Base-by-base conservation (phyloP, 1,284 basidiomycete species). In the Salmacisia buchloeana region DNA sequence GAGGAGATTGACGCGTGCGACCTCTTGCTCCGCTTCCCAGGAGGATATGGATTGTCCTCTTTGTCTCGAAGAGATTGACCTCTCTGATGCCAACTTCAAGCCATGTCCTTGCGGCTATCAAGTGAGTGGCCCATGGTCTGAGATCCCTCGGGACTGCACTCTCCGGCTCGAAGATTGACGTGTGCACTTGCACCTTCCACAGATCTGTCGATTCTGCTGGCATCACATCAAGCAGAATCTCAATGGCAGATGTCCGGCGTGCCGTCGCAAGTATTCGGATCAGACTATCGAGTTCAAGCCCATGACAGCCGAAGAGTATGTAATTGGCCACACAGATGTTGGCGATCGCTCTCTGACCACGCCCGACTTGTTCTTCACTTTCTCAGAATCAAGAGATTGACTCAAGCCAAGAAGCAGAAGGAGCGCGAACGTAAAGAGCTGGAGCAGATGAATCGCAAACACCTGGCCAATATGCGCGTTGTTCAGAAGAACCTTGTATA, bases 161-260 rank as follows among this genome's bases (percentile, higher is more conserved):
- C n/a, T n/a, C n/a, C n/a, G n/a, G n/a, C n/a, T n/a, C n/a, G n/a
- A n/a, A n/a, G n/a, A n/a, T n/a, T n/a, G n/a, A n/a, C n/a, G n/a
- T n/a, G n/a, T n/a, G n/a, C n/a, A n/a, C n/a, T 35, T n/a, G 31
- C 60, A 23, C 23, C 35, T 33, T 61, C 15, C 57, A 12, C 72
- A 97, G 93, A 94, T 99, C 74, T 99, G 96, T 81, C 90, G 94
- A 66, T 99, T 99, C 83, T 99, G 96, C 82, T 98, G 94, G 88
- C 92, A 97, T 82, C 93, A 97, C 82, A 94, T 97, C 85, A 90
- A 91, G 84, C 87, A 92, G 83, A 91, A 96, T 82, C 84, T 96
- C 65, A 98, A 98, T 81, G 89, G 94, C 68, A 87, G 92, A 61
- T 99, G 96, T 81, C 96, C 96, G 41, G 96, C 96, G 36, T 99